A percentile compares a stretch with the other conserved stretches of the same genome.
Evolutionary conservation across 2,329 filamentous ascomycete species (phyloP).

Genomic region (Penicillium brasilianum): DNA sequence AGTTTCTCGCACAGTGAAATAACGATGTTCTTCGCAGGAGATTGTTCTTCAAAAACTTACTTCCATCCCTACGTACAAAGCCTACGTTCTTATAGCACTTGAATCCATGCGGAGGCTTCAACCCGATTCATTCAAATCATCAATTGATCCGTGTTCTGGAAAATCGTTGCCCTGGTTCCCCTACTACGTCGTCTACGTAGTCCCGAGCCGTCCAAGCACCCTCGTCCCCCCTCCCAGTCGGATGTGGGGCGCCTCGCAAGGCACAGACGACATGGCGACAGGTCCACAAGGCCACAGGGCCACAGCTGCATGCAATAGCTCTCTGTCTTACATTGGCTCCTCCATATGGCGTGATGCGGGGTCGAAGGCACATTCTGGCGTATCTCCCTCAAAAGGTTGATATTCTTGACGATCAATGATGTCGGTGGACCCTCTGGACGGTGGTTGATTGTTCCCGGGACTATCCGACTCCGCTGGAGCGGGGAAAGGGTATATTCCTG

Average conservation of each 20-base stretch:
- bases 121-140: neutral
- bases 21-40: neutral
- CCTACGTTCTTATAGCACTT: slow-evolving; percentile 18
- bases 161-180: neutral
- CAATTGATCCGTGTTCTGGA: neutral
- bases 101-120: neutral
- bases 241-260: neutral
- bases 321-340: neutral
- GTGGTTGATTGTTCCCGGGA: slow-evolving; percentile 3
- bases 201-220: neutral
- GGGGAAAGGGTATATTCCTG: neutral
- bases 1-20: neutral
- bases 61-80: neutral
- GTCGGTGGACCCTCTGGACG: slow-evolving; percentile 4
- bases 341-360: slow-evolving; percentile 27
- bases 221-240: neutral
- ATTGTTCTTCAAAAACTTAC: neutral
- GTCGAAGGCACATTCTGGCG: slow-evolving; percentile 1
- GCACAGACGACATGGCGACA: neutral
- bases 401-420: slow-evolving; percentile 9
- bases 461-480: slow-evolving; percentile 1
- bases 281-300: neutral
- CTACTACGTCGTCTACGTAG: neutral
- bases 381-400: neutral
- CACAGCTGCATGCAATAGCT: slow-evolving; percentile 4